phyloP scores from a whole-genome alignment of 257 asterid genomes.

The Nicotiana otophora region DNA sequence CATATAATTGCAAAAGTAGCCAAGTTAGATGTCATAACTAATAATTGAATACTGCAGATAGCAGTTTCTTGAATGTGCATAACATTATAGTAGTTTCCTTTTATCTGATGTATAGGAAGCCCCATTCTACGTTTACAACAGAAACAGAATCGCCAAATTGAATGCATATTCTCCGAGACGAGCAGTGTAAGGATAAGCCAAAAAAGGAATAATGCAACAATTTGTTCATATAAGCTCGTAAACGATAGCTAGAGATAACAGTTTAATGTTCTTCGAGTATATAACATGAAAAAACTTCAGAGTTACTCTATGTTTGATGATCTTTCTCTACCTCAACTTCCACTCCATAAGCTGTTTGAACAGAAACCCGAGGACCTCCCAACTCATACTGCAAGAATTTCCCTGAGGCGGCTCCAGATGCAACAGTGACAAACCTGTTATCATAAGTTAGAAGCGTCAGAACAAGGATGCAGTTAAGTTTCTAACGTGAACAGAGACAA shows the following conservation, averaged over 20 bases:
- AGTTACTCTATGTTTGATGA: not conserved
- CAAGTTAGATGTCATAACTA: not conserved
- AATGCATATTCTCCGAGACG: not conserved
- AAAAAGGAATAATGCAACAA: not conserved
- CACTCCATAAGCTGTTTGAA: slow-evolving; percentile 96
- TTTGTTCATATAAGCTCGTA: not conserved
- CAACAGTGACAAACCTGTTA: slow-evolving; percentile 94
- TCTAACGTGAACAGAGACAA: not conserved
- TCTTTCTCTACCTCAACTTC: slow-evolving; percentile 79
- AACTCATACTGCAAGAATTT: slow-evolving; percentile 90
- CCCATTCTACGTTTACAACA: not conserved
- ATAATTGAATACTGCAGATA: not conserved
- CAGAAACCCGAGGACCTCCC: slow-evolving; percentile 97
- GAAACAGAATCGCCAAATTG: not conserved
- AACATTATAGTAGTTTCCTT: not conserved
- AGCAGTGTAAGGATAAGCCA: not conserved
- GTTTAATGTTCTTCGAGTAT: not conserved
- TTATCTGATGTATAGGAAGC: not conserved
- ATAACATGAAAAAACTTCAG: not conserved
- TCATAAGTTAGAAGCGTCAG: slow-evolving; percentile 23
- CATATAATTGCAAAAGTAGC: not conserved
- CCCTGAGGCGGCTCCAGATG: slow-evolving; percentile 99
- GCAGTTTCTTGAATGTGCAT: not conserved
- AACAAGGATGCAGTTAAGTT: slow-evolving; percentile 9
- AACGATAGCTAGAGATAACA: not conserved